These are phyloP conservation scores for Cryomyces minteri DNA, from an alignment of 495 filamentous ascomycete genomes.

Conservation along the genomic window DNA sequence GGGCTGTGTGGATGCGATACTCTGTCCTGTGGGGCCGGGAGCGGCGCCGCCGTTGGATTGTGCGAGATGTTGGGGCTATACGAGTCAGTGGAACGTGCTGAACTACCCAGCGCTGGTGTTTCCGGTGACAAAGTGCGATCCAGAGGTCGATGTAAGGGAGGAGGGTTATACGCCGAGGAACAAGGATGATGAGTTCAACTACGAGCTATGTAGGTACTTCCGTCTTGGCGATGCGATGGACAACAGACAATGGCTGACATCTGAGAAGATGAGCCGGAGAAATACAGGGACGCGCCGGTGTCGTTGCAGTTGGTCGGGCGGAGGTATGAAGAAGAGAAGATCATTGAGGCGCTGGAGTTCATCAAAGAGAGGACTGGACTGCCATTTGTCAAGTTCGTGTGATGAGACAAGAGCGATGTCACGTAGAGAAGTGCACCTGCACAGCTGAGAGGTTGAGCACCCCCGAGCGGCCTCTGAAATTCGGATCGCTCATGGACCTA, in stretches of 20 bases:
- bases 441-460: too few species aligned
- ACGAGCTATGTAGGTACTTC: constrained; percentile 18
- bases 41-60: constrained; percentile 40
- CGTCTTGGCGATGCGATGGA: not conserved
- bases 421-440: too few species aligned
- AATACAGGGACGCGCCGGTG: constrained; percentile 18
- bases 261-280: constrained; percentile 12
- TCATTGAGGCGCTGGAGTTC: constrained; percentile 21
- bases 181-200: constrained; percentile 23
- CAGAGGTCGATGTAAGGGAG: constrained; percentile 14
- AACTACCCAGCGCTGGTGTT: constrained; percentile 46
- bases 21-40: constrained; percentile 42
- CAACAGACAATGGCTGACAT: not conserved
- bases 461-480: too few species aligned
- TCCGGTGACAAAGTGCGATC: constrained; percentile 31
- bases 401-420: too few species aligned
- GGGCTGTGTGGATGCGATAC: constrained; percentile 50
- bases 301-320: constrained; percentile 24
- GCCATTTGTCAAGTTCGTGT: constrained; percentile 1
- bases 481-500: too few species aligned
- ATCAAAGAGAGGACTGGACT: constrained; percentile 14
- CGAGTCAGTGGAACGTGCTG: constrained; percentile 53
- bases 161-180: constrained; percentile 17
- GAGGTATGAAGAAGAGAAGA: constrained; percentile 27
- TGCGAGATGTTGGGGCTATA: constrained; percentile 52